These are phyloP conservation scores for Rhynchospora tenuis DNA, from an alignment of 176 grass and related monocot species.

Conservation along the genomic window DNA sequence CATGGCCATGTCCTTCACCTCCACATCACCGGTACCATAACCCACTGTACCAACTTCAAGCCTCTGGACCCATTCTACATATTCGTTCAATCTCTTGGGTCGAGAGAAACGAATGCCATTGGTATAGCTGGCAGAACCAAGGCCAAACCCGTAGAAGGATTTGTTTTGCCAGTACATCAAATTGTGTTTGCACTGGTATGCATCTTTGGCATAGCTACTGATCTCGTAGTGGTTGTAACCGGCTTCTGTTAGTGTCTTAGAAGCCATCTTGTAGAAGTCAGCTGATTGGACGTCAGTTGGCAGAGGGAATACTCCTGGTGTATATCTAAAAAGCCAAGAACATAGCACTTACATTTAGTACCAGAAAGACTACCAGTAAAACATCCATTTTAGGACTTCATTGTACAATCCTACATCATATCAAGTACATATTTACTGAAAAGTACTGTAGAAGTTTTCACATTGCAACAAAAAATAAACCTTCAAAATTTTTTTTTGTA, in stretches of 20 bases:
- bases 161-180: slow-evolving; percentile 68
- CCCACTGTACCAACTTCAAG: slow-evolving; percentile 46
- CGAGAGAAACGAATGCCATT: slow-evolving; percentile 66
- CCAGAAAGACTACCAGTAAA: background rate
- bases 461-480: background rate
- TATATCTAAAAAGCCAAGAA: slow-evolving; percentile 40
- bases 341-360: background rate
- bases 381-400: background rate
- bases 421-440: background rate
- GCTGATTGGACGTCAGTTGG: slow-evolving; percentile 59
- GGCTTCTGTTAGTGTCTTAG: slow-evolving; percentile 49
- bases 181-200: slow-evolving; percentile 89
- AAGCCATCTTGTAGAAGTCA: slow-evolving; percentile 84
- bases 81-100: slow-evolving; percentile 76
- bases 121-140: slow-evolving; percentile 78
- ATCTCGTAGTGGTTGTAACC: slow-evolving; percentile 86
- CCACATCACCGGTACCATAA: slow-evolving; percentile 13
- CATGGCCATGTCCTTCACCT: slow-evolving; percentile 71
- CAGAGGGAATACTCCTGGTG: slow-evolving; percentile 73
- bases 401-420: background rate
- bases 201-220: slow-evolving; percentile 77
- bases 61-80: slow-evolving; percentile 64
- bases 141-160: slow-evolving; percentile 77
- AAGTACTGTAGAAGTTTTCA: background rate
- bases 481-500: background rate